Conservation (phyloP, 2,329 filamentous ascomycete genomes). For the Helminthosporium solani region DNA sequence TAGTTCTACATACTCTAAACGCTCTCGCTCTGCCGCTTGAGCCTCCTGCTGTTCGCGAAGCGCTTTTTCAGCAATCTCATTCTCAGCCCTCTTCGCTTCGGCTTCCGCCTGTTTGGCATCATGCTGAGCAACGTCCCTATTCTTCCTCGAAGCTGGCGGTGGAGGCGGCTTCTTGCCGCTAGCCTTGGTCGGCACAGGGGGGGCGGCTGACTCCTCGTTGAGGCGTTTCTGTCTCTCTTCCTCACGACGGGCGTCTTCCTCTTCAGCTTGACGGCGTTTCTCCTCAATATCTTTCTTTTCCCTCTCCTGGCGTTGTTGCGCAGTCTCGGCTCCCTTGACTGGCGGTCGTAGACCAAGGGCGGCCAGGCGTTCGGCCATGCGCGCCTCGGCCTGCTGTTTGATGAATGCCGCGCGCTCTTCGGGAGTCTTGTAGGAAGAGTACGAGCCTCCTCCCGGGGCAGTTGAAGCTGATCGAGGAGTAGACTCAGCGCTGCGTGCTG, state of each 20-base stretch:
- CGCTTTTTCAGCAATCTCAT: slow-evolving; percentile 54
- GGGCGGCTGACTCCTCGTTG: slow-evolving; percentile 70
- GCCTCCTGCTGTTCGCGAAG: slow-evolving; percentile 70
- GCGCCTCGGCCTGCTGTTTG: slow-evolving; percentile 93
- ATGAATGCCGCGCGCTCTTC: slow-evolving; percentile 95
- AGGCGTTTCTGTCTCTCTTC: slow-evolving; percentile 81
- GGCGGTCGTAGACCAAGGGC: slow-evolving; percentile 88
- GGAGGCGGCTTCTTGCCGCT: slow-evolving; percentile 62
- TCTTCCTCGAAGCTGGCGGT: slow-evolving; percentile 72
- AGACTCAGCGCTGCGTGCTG: slow-evolving; percentile 47
- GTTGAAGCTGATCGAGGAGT: slow-evolving; percentile 58
- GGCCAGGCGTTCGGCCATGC: slow-evolving; percentile 93
- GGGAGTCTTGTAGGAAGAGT: slow-evolving; percentile 82
- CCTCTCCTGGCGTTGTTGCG: slow-evolving; percentile 82
- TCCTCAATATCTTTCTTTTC: slow-evolving; percentile 86
- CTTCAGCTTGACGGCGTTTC: slow-evolving; percentile 84
- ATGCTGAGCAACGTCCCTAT: slow-evolving; percentile 60
- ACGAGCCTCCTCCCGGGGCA: slow-evolving; percentile 62
- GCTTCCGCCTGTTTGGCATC: slow-evolving; percentile 55
- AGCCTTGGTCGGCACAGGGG: slow-evolving; percentile 53
- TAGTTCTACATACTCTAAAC: slow-evolving; percentile 74
- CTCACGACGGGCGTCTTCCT: slow-evolving; percentile 87
- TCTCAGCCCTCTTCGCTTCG: slow-evolving; percentile 58
- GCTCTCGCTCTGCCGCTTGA: slow-evolving; percentile 70
- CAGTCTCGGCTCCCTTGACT: slow-evolving; percentile 73